Evolutionary conservation across 148 eudicot genomes (phyloP).

Genomic region (Chenopodium suecicum): DNA sequence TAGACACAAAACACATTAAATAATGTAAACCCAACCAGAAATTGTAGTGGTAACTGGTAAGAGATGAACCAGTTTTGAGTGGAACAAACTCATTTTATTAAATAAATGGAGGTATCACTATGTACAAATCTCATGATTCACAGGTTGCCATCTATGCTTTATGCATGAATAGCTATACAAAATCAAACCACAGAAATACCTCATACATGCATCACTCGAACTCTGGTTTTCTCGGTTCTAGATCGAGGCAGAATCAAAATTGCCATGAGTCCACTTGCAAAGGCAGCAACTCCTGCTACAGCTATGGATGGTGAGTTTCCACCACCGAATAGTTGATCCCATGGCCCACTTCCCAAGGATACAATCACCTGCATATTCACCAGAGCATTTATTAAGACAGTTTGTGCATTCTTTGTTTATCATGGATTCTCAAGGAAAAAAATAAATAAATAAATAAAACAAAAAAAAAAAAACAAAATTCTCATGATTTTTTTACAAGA

Average conservation of each 20-base stretch:
- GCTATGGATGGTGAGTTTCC: slow-evolving; percentile 85
- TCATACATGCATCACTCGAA: slow-evolving; percentile 42
- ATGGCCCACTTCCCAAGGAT: slow-evolving; percentile 89
- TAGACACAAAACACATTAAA: background rate
- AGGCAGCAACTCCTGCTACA: slow-evolving; percentile 60
- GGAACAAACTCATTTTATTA: slow-evolving; percentile 12
- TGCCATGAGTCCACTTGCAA: slow-evolving; percentile 65
- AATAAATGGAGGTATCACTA: slow-evolving; percentile 17
- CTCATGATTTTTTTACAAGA: too few relatives aligned
- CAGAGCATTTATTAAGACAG: slow-evolving; percentile 6
- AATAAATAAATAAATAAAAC: too few relatives aligned
- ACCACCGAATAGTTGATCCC: slow-evolving; percentile 88
- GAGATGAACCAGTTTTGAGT: background rate
- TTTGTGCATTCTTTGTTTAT: background rate
- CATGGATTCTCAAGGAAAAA: background rate
- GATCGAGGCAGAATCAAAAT: slow-evolving; percentile 57
- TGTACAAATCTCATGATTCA: slow-evolving; percentile 28
- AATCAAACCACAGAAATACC: slow-evolving; percentile 33
- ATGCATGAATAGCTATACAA: slow-evolving; percentile 31
- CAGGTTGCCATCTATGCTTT: slow-evolving; percentile 17
- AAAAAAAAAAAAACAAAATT: too few relatives aligned
- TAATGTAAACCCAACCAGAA: background rate
- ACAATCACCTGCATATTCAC: slow-evolving; percentile 66
- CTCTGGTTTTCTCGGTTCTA: slow-evolving; percentile 50
- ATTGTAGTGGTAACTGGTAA: background rate